Percentiles rank a stretch among this genome's conserved stretches.
Conservation (phyloP, 805 yeast species). For the Yamadazyma olivae region DNA sequence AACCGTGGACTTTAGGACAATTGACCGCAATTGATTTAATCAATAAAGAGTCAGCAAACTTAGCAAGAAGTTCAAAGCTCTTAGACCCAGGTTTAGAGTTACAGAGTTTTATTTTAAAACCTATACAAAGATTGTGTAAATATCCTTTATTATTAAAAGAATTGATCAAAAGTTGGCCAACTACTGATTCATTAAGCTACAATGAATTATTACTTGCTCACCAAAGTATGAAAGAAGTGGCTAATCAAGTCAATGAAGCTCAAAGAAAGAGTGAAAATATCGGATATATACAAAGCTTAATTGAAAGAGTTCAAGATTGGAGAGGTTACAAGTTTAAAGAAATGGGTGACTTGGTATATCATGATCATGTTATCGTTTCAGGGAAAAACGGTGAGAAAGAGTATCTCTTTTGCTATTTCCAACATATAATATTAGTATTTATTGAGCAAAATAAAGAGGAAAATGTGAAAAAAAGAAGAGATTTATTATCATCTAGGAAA, state of each 20-base stretch:
- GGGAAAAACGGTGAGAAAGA: constrained; percentile 78
- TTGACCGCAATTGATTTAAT: constrained; percentile 82
- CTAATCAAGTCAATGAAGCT: constrained; percentile 86
- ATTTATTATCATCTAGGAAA: constrained; percentile 46
- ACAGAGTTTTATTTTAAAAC: constrained; percentile 86
- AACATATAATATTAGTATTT: constrained; percentile 52
- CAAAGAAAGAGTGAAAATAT: constrained; percentile 89
- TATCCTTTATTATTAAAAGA: constrained; percentile 84
- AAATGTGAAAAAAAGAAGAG: constrained; percentile 34
- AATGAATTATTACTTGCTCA: constrained; percentile 71
- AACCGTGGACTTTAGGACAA: constrained; percentile 93
- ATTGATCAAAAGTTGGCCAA: constrained; percentile 56
- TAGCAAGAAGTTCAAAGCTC: constrained; percentile 52
- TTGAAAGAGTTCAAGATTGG: constrained; percentile 84
- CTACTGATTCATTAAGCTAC: constrained; percentile 26
- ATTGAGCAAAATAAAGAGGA: constrained; percentile 28
- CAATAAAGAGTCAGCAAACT: constrained; percentile 54
- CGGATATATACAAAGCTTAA: constrained; percentile 62
- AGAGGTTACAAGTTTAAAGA: constrained; percentile 76
- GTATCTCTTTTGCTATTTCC: constrained; percentile 86
- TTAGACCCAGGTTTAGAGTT: constrained; percentile 86
- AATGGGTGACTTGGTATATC: constrained; percentile 81
- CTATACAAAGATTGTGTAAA: constrained; percentile 94
- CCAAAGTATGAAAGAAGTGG: constrained; percentile 77
- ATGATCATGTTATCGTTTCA: constrained; percentile 65